Percentiles rank a stretch among this genome's conserved stretches.
These are phyloP conservation scores for Blepharisma stoltei DNA, from an alignment of 73 alveolate genomes.

Conservation along the genomic window DNA sequence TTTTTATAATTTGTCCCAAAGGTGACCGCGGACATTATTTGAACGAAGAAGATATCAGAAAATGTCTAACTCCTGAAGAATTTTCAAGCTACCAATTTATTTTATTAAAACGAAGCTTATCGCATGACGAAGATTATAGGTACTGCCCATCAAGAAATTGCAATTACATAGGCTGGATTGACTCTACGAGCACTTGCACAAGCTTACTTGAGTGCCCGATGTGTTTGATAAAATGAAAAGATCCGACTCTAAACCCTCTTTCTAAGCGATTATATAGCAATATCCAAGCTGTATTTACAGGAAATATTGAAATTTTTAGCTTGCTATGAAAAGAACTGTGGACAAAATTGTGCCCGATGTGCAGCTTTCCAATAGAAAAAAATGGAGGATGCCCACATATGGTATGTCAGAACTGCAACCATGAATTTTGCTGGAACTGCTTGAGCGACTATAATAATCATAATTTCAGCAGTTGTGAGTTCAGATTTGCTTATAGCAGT, in stretches of 20 bases:
- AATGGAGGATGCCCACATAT: slow-evolving; percentile 11
- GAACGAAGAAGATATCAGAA: not conserved
- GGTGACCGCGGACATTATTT: not conserved
- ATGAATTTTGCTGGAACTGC: slow-evolving; percentile 73
- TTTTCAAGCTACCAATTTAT: not conserved
- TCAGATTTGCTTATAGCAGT: not conserved
- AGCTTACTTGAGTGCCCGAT: not conserved
- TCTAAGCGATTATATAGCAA: not conserved
- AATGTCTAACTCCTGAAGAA: not conserved
- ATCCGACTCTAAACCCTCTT: not conserved
- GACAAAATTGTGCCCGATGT: slow-evolving; percentile 33
- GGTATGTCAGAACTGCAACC: slow-evolving; percentile 44
- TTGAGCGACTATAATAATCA: slow-evolving; percentile 42
- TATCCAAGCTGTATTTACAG: not conserved
- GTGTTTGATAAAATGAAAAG: not conserved
- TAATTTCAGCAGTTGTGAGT: not conserved
- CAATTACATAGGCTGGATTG: slow-evolving; percentile 1
- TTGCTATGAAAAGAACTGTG: slow-evolving; percentile 47
- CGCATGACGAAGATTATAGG: not conserved
- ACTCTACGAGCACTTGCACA: not conserved
- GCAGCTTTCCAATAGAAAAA: not conserved
- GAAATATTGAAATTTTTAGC: slow-evolving; percentile 40
- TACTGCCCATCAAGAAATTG: not conserved
- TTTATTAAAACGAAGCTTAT: not conserved
- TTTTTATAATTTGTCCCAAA: not conserved